Evolutionary conservation across 495 filamentous ascomycete genomes (phyloP), one percentile per base, ranked within the genome.

Genomic region (Annulohypoxylon moriforme): DNA sequence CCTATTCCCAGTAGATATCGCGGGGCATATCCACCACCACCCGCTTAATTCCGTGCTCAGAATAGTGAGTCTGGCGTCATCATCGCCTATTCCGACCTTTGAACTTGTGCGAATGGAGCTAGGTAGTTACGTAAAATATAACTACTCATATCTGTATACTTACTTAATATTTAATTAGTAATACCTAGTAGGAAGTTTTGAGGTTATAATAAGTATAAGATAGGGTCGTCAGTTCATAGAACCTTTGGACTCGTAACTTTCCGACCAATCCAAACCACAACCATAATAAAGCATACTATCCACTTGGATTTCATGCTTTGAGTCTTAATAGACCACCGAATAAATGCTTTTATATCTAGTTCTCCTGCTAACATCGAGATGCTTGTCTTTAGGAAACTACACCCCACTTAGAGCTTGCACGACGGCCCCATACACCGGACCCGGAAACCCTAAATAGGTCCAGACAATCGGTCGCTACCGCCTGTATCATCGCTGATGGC

Each of bases 21-120:
- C 18, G 8, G 53, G 25, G 24, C 27, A 55, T 36, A 34, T 56
- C 49, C 27, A 20, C 20, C 27, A 20, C 20, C 20, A 38, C 11
- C 29, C 27, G 33, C 46, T 50, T 50, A 22, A 50, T 11, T 6
- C 33, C 22, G 9, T 38, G 25, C 2, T 31, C 53, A 16, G n/a
- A 40, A 49, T 29, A n/a, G 9, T n/a, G 42, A 36, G 42, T 55
- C 55, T 67, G 64, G 63, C 64, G 64, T 67, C 64, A 67, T 50
- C 64, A 59, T 38, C 44, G 42, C 22, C 31, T 31, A 29, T 13
- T n/a, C 20, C 44, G 38, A 60, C 25, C 7, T 16, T 20, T n/a
- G n/a, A n/a, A n/a, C n/a, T n/a, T 2, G n/a, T n/a, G 36, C 14
- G 0, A n/a, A 40, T n/a, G 13, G 11, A 14, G 16, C 7, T 55